Percentiles rank a stretch among this genome's conserved stretches.
Evolutionary conservation across 2,329 filamentous ascomycete species (phyloP).

Genomic region (Aaosphaeria arxii): DNA sequence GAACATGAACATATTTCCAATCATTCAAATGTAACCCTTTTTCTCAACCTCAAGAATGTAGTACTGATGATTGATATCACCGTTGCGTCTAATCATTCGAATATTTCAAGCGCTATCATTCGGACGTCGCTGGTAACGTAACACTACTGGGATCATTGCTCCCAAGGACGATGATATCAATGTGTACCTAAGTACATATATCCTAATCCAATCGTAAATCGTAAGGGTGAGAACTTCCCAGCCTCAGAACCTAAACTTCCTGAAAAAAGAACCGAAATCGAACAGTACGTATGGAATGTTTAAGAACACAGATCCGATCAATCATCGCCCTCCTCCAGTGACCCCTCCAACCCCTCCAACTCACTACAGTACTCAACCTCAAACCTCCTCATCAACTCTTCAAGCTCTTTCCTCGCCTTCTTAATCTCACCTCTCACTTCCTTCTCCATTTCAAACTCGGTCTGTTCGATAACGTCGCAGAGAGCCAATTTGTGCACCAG

Average conservation of each 20-base stretch:
- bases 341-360: not conserved
- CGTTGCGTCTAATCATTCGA: no score
- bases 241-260: not conserved
- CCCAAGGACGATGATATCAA: not conserved
- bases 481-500: not conserved
- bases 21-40: no score
- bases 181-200: not conserved
- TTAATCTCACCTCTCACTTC: not conserved
- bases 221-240: not conserved
- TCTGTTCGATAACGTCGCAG: not conserved
- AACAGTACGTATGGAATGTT: not conserved
- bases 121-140: no score
- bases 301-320: not conserved
- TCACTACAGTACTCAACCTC: not conserved
- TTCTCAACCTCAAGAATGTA: no score
- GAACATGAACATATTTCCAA: no score
- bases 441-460: not conserved
- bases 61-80: no score
- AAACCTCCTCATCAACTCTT: not conserved
- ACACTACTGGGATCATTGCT: no score
- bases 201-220: not conserved
- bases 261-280: not conserved
- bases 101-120: no score
- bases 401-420: not conserved
- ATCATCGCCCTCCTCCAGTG: not conserved